A percentile compares a stretch with the other conserved stretches of the same genome.
Conservation (phyloP, 2,329 filamentous ascomycete species). For the Rhynchosporium secalis region DNA sequence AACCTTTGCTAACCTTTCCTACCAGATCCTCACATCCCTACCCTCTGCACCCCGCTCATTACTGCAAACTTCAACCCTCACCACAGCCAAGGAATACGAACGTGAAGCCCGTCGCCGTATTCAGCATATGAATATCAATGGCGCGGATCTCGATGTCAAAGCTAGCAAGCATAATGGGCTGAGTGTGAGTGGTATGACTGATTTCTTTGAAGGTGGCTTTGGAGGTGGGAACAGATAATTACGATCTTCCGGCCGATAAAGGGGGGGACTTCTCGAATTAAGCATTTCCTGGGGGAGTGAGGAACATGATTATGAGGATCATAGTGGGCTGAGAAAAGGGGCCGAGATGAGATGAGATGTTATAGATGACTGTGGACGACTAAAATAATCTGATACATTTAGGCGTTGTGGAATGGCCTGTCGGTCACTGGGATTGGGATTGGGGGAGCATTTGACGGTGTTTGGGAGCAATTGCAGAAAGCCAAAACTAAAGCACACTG, state of each 20-base stretch:
- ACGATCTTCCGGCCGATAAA: slow-evolving; percentile 14
- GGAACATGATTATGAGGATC: too few relatives aligned
- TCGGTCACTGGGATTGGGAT: neutral
- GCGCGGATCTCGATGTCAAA: slow-evolving; percentile 71
- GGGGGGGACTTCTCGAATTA: neutral
- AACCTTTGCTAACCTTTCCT: neutral
- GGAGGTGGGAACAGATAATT: slow-evolving; percentile 15
- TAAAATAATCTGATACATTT: slow-evolving; percentile 15
- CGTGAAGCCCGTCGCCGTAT: slow-evolving; percentile 74
- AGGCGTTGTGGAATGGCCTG: slow-evolving; percentile 10
- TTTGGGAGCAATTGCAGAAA: slow-evolving; percentile 7
- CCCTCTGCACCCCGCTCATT: slow-evolving; percentile 64
- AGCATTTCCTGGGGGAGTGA: too few relatives aligned
- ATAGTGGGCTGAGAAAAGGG: too few relatives aligned
- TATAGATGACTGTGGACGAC: slow-evolving; percentile 10
- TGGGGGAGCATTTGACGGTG: neutral
- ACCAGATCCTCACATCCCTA: slow-evolving; percentile 70
- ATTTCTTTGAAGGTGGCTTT: slow-evolving; percentile 18
- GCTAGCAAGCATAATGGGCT: slow-evolving; percentile 20
- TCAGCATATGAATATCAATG: slow-evolving; percentile 72
- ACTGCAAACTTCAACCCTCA: slow-evolving; percentile 70
- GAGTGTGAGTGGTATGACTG: slow-evolving; percentile 16
- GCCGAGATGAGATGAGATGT: neutral
- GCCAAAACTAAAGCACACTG: too few relatives aligned
- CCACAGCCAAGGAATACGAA: slow-evolving; percentile 70